Evolutionary conservation across 805 yeast genomes (phyloP).

Genomic region (Yamadazyma tumulicola): DNA sequence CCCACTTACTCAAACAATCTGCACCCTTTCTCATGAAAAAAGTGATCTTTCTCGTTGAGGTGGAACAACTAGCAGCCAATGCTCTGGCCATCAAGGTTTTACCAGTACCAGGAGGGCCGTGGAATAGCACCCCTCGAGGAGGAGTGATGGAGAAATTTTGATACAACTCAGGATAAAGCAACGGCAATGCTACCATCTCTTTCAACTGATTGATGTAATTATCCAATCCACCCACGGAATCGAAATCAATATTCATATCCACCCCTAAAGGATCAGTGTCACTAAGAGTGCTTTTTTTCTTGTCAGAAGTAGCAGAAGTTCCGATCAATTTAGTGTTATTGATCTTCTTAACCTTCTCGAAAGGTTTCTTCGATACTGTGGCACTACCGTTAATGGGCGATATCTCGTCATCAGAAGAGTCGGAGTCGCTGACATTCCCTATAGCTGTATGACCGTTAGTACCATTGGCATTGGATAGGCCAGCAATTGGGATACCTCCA

Average conservation of each 20-base stretch:
- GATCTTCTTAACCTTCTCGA: constrained; percentile 12
- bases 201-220: constrained; percentile 87
- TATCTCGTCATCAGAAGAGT: constrained; percentile 62
- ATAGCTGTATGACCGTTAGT: constrained; percentile 21
- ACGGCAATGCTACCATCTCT: constrained; percentile 94
- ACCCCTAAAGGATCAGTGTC: constrained; percentile 93
- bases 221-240: constrained; percentile 88
- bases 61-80: constrained; percentile 89
- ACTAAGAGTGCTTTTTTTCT: constrained; percentile 60
- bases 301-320: constrained; percentile 35
- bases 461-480: constrained; percentile 19
- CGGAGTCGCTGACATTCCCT: constrained; percentile 47
- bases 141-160: constrained; percentile 89
- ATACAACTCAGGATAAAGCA: constrained; percentile 90
- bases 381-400: constrained; percentile 43
- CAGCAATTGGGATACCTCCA: constrained; percentile 40
- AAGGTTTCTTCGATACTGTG: constrained; percentile 27
- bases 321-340: constrained; percentile 31
- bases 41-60: constrained; percentile 80
- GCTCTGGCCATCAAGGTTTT: constrained; percentile 98
- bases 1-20: constrained; percentile 96
- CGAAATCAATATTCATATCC: constrained; percentile 79
- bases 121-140: constrained; percentile 95
- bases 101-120: constrained; percentile 99
- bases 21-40: constrained; percentile 99